These are phyloP conservation scores for Nasturtium officinale DNA, from an alignment of 345 rosid species.

Conservation along the genomic window DNA sequence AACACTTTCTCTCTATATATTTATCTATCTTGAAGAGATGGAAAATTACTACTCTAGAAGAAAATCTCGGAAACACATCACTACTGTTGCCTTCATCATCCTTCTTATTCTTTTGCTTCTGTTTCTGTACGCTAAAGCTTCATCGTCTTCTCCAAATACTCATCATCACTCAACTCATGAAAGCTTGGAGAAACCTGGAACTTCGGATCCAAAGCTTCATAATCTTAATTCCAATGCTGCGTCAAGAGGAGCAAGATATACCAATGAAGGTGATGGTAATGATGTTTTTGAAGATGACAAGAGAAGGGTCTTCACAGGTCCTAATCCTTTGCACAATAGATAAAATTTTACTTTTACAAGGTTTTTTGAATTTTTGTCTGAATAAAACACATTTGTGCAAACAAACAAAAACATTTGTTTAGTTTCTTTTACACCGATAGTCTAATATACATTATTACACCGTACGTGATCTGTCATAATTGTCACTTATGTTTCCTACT, in stretches of 20 bases:
- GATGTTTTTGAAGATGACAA: slow-evolving; percentile 37
- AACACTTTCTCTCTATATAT: not conserved
- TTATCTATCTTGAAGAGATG: slow-evolving; percentile 12
- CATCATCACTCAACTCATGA: slow-evolving; percentile 37
- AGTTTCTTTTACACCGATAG: slow-evolving; percentile 7
- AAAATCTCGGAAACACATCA: slow-evolving; percentile 29
- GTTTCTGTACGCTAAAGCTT: slow-evolving; percentile 37
- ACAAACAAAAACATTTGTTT: slow-evolving; percentile 16
- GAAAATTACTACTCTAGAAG: slow-evolving; percentile 36
- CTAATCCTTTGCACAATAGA: slow-evolving; percentile 48
- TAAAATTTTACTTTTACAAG: slow-evolving; percentile 22
- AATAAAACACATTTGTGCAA: slow-evolving; percentile 36
- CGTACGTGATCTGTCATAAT: slow-evolving; percentile 31
- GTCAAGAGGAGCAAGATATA: slow-evolving; percentile 32
- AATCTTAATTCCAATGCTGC: slow-evolving; percentile 23
- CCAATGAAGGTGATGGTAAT: slow-evolving; percentile 15
- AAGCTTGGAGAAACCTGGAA: slow-evolving; percentile 28
- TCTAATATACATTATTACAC: slow-evolving; percentile 37
- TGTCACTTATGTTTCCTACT: slow-evolving; percentile 1
- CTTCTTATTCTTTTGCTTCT: slow-evolving; percentile 39
- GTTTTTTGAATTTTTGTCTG: slow-evolving; percentile 38
- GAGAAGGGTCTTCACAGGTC: slow-evolving; percentile 47
- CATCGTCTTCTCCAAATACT: slow-evolving; percentile 17
- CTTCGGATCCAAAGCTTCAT: slow-evolving; percentile 20
- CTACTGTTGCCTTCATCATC: slow-evolving; percentile 20